Conservation (phyloP, 768 basidiomycete genomes). For the Leucocoprinus birnbaumii region DNA sequence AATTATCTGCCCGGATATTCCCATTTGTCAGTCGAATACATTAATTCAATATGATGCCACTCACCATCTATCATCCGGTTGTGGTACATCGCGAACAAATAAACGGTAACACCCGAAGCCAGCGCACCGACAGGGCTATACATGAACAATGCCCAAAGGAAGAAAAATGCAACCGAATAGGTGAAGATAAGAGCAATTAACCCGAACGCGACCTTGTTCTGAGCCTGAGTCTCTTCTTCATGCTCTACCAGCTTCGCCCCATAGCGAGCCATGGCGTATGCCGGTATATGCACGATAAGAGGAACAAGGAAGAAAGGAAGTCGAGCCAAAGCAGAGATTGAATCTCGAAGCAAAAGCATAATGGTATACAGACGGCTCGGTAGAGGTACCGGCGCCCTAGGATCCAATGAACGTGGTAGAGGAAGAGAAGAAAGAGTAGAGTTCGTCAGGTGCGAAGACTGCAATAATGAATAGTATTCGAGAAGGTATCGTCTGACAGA, state of each 20-base stretch:
- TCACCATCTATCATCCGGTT: constrained; percentile 81
- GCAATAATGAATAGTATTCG: constrained; percentile 85
- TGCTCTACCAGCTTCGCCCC: constrained; percentile 75
- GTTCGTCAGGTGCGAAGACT: constrained; percentile 82
- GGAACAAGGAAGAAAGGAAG: constrained; percentile 92
- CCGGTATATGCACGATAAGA: constrained; percentile 77
- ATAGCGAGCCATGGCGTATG: constrained; percentile 76
- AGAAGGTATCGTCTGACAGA: constrained; percentile 69
- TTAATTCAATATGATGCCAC: constrained; percentile 23
- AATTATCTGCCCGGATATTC: constrained; percentile 50
- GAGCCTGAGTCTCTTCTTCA: constrained; percentile 94
- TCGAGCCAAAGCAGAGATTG: constrained; percentile 62
- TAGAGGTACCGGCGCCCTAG: constrained; percentile 65
- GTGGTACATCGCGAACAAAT: constrained; percentile 83
- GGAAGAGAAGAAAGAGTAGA: constrained; percentile 81
- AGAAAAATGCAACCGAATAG: constrained; percentile 83
- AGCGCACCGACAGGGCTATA: constrained; percentile 74
- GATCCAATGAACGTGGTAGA: constrained; percentile 81
- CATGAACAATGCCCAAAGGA: constrained; percentile 81
- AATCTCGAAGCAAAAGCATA: constrained; percentile 73
- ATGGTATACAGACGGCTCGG: constrained; percentile 85
- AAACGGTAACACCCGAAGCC: constrained; percentile 65
- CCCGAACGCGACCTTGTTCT: constrained; percentile 94
- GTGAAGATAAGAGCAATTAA: constrained; percentile 68
- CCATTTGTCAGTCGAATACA: constrained; percentile 4